A percentile compares a stretch with the other conserved stretches of the same genome.
Conservation (phyloP, 371 early-diverging fungal genomes). For the Funneliformis caledonium region DNA sequence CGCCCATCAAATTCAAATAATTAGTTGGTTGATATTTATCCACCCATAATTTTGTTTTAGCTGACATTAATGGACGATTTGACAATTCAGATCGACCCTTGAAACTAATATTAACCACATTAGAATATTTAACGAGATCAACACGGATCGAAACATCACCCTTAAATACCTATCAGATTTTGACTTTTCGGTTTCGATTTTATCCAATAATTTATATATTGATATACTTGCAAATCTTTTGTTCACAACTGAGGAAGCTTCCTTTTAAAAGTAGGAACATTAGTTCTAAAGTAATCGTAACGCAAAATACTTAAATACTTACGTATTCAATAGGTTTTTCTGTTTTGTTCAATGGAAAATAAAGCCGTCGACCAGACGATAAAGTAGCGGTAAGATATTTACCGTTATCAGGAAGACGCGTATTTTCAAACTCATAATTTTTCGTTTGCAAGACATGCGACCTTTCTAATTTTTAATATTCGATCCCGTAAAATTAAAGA, state of each 20-base stretch:
- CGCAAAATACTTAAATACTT: not conserved
- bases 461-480: no score
- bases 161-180: not conserved
- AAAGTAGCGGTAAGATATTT: not conserved
- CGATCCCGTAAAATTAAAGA: no score
- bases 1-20: constrained; percentile 93
- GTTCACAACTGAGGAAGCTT: not conserved
- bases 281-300: not conserved
- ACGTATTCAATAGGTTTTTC: not conserved
- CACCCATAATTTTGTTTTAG: constrained; percentile 73
- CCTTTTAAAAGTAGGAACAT: not conserved
- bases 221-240: not conserved
- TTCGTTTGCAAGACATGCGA: no score
- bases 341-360: not conserved
- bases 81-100: not conserved
- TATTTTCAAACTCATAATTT: no score
- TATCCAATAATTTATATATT: no score
- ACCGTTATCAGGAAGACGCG: no score
- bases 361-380: not conserved
- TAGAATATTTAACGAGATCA: not conserved
- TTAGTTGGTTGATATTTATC: constrained; percentile 87
- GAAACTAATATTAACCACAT: not conserved
- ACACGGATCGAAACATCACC: not conserved
- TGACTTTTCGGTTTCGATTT: no score
- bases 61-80: not conserved